Evolutionary conservation across 2,329 filamentous ascomycete genomes (phyloP).

Genomic region (Penicillium sp.): DNA sequence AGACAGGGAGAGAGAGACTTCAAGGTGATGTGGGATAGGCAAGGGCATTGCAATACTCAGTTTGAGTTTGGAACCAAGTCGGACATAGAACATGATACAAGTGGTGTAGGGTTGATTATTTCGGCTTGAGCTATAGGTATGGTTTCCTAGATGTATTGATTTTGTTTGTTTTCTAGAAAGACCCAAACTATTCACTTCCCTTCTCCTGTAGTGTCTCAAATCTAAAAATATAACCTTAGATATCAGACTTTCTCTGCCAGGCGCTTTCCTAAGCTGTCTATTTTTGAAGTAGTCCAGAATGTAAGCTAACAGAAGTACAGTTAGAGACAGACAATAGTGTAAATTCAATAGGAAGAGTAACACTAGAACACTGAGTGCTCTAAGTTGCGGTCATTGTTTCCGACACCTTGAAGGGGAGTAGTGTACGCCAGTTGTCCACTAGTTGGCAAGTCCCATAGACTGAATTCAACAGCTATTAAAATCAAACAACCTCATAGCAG

Average conservation of each 20-base stretch:
- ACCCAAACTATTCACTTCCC: neutral
- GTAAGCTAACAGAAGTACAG: neutral
- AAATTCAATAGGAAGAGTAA: neutral
- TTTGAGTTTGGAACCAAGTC: no score
- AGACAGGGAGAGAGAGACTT: no score
- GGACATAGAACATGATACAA: no score
- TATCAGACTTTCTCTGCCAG: neutral
- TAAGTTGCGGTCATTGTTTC: neutral
- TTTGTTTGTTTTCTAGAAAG: neutral
- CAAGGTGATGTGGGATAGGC: no score
- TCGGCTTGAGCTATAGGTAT: neutral
- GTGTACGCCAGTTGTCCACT: neutral
- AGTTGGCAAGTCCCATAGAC: neutral
- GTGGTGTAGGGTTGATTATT: neutral
- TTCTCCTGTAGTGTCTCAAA: neutral
- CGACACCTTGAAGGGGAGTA: no score
- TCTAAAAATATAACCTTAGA: neutral
- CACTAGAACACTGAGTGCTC: neutral
- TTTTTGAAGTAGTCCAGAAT: neutral
- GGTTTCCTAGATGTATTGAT: neutral
- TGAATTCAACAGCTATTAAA: neutral
- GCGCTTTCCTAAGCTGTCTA: neutral
- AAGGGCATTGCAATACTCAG: no score
- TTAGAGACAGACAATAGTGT: neutral
- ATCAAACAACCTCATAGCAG: neutral